Percentiles rank a stretch among this genome's conserved stretches.
These are phyloP conservation scores for Desmodesmus armatus DNA, from an alignment of 139 green algal species.

Conservation along the genomic window DNA sequence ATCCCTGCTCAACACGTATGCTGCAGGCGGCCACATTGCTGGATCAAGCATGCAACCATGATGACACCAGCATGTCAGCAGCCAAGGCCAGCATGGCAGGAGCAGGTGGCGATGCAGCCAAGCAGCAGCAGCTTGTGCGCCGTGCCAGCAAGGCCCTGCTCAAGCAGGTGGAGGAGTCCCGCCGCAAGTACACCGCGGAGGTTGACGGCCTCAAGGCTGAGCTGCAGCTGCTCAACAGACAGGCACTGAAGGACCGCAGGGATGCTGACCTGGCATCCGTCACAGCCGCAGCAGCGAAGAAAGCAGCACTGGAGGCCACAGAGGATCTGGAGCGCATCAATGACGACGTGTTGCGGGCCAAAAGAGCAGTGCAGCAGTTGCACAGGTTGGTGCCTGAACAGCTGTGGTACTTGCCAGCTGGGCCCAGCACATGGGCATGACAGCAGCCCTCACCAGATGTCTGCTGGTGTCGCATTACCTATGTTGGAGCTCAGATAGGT, in stretches of 20 bases:
- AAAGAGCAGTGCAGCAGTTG: slow-evolving; percentile 21
- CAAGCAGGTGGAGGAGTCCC: slow-evolving; percentile 43
- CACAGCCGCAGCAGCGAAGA: slow-evolving; percentile 40
- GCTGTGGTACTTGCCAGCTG: too few relatives aligned
- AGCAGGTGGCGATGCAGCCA: slow-evolving; percentile 3
- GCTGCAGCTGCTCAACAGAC: slow-evolving; percentile 27
- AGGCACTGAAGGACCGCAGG: slow-evolving; percentile 4
- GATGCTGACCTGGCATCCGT: slow-evolving; percentile 37
- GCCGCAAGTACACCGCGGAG: slow-evolving; percentile 37
- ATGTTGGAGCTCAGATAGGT: too few relatives aligned
- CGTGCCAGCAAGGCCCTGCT: slow-evolving; percentile 41
- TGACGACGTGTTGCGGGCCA: slow-evolving; percentile 11
- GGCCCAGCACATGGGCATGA: too few relatives aligned
- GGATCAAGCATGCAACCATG: background rate
- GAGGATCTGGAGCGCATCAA: slow-evolving; percentile 47
- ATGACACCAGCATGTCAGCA: slow-evolving; percentile 38
- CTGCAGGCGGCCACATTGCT: slow-evolving; percentile 57
- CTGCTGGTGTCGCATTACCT: too few relatives aligned
- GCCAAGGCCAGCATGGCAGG: slow-evolving; percentile 13
- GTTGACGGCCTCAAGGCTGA: slow-evolving; percentile 47
- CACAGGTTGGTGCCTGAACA: slow-evolving; percentile 14
- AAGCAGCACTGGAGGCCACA: slow-evolving; percentile 32
- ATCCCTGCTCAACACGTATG: background rate
- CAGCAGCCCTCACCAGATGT: too few relatives aligned
- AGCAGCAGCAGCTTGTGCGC: slow-evolving; percentile 32